Percentiles rank a stretch among this genome's conserved stretches.
Conservation (phyloP, 2,329 filamentous ascomycete genomes). For the Botrytis medusae region DNA sequence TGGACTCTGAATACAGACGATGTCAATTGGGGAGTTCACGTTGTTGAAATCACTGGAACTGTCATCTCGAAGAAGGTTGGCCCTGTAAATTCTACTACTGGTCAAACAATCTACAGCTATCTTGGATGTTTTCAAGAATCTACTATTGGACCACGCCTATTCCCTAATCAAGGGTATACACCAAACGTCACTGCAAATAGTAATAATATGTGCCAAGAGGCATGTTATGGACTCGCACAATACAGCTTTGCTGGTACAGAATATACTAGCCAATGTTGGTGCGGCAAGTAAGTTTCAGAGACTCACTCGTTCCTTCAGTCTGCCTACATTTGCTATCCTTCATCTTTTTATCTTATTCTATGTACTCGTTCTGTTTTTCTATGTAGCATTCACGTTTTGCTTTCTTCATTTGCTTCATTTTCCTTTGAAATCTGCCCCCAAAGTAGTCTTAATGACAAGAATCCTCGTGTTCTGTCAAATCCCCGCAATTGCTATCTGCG, state of each 20-base stretch:
- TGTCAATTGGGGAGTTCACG: constrained; percentile 41
- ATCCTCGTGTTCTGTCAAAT: neutral
- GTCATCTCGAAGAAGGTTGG: constrained; percentile 23
- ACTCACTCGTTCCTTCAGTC: neutral
- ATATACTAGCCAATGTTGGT: constrained; percentile 36
- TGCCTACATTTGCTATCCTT: neutral
- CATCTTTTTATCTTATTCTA: neutral
- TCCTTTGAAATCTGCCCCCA: neutral
- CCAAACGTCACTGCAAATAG: constrained; percentile 31
- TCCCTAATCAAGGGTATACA: constrained; percentile 35
- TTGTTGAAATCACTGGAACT: constrained; percentile 34
- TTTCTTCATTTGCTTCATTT: neutral
- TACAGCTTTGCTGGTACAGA: constrained; percentile 41
- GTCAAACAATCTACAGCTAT: constrained; percentile 34
- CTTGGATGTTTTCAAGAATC: constrained; percentile 40
- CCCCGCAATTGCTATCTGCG: neutral
- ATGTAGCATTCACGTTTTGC: neutral
- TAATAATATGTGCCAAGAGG: constrained; percentile 40
- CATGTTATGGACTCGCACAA: constrained; percentile 32
- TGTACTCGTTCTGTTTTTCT: neutral
- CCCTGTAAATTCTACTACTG: constrained; percentile 19
- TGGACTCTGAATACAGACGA: constrained; percentile 45
- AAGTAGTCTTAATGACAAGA: neutral
- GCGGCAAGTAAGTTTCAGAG: constrained; percentile 31
- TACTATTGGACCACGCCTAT: constrained; percentile 35